Conservation (phyloP, 768 basidiomycete genomes). For the Boletus bicolor region DNA sequence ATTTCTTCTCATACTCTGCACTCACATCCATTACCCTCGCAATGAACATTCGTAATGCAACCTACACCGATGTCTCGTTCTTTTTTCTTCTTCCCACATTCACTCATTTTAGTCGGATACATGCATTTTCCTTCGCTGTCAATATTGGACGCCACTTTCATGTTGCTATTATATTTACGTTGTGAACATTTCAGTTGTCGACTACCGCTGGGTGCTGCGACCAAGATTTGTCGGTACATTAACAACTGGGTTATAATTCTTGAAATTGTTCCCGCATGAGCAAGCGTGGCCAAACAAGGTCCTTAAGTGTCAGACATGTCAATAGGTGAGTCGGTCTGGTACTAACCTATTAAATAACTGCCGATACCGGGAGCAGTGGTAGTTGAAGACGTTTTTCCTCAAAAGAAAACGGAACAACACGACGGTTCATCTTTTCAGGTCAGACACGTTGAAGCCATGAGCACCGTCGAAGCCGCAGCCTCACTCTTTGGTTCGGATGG, state of each 20-base stretch:
- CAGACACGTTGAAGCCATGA: conserved; percentile 47
- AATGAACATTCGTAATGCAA: conserved; percentile 38
- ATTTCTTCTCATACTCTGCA: conserved; percentile 27
- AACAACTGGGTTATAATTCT: conserved; percentile 21
- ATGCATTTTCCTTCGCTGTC: conserved; percentile 29
- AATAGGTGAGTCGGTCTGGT: not conserved
- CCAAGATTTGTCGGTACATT: conserved; percentile 14
- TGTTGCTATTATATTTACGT: conserved; percentile 19
- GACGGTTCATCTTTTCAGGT: conserved; percentile 8
- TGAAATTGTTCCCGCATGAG: not conserved
- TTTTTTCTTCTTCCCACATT: conserved; percentile 17
- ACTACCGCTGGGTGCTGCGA: not conserved
- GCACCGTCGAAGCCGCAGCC: conserved; percentile 71
- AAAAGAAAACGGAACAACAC: conserved; percentile 15
- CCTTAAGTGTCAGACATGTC: not conserved
- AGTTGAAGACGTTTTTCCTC: not conserved
- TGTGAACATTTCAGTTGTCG: conserved; percentile 4
- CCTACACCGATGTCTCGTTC: conserved; percentile 23
- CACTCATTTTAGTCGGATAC: conserved; percentile 24
- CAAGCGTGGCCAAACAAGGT: conserved; percentile 31
- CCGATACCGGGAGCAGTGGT: not conserved
- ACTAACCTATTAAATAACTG: too few species aligned
- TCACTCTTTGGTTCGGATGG: conserved; percentile 69
- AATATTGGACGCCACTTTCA: conserved; percentile 24
- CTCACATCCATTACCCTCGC: conserved; percentile 32